Conservation (phyloP, 108 stramenopile species). For the Nitzschia sp. region DNA sequence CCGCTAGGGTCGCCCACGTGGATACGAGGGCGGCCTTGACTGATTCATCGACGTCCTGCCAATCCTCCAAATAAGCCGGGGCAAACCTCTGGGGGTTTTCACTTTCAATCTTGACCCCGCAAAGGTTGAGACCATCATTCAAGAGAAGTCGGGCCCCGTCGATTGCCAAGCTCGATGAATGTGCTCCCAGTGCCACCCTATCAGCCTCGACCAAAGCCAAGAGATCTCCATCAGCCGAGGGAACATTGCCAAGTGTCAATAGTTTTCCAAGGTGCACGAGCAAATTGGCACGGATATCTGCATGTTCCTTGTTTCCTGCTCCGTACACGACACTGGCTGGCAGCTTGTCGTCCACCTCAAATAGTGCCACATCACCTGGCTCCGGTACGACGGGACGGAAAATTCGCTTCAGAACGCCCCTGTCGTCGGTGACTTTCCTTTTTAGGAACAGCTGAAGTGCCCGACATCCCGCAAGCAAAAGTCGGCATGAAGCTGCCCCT, state of each 20-base stretch:
- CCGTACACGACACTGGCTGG: neutral
- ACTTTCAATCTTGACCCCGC: slow-evolving; percentile 1
- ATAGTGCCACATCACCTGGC: slow-evolving; percentile 35
- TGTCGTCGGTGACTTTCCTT: slow-evolving; percentile 52
- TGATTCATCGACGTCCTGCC: slow-evolving; percentile 29
- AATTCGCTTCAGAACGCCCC: slow-evolving; percentile 55
- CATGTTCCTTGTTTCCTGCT: slow-evolving; percentile 8
- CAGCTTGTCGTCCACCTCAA: slow-evolving; percentile 23
- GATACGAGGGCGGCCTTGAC: slow-evolving; percentile 37
- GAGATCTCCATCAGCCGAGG: slow-evolving; percentile 31
- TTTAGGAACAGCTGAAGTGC: slow-evolving; percentile 52
- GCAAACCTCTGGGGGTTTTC: neutral
- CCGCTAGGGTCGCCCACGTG: slow-evolving; percentile 50
- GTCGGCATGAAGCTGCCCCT: slow-evolving; percentile 33
- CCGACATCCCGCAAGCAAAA: slow-evolving; percentile 69
- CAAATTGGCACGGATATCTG: slow-evolving; percentile 27
- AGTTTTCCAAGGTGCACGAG: slow-evolving; percentile 47
- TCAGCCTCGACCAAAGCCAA: slow-evolving; percentile 34
- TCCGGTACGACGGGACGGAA: slow-evolving; percentile 51
- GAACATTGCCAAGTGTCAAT: slow-evolving; percentile 46
- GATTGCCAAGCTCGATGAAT: slow-evolving; percentile 66
- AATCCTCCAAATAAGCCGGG: slow-evolving; percentile 24
- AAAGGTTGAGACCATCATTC: slow-evolving; percentile 24
- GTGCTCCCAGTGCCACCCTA: slow-evolving; percentile 42
- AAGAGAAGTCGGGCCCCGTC: slow-evolving; percentile 64